Conservation (phyloP, 768 basidiomycete genomes). For the Termitomyces sp. region DNA sequence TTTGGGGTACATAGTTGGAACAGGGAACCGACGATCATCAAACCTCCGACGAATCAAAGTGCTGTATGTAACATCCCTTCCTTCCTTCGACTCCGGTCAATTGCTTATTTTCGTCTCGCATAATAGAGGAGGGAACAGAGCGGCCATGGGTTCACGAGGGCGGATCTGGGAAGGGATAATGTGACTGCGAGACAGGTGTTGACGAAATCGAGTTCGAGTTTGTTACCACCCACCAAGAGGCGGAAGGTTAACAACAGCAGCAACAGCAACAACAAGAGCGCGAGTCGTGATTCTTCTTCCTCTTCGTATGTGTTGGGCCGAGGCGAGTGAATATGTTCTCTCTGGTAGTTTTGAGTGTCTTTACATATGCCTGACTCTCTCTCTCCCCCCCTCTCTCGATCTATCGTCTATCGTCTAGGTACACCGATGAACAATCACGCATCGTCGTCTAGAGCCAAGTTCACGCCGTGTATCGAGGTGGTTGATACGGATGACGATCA, state of each 20-base stretch:
- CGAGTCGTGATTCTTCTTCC: background rate
- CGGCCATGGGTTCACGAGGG: background rate
- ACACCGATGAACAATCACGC: background rate
- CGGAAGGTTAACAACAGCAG: background rate
- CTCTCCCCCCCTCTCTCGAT: no score
- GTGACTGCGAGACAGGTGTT: background rate
- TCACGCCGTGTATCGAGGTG: background rate
- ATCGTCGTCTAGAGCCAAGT: background rate
- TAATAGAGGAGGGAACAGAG: background rate
- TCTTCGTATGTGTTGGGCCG: background rate
- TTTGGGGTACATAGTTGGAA: slow-evolving; percentile 1
- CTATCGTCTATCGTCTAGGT: background rate
- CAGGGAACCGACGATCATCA: background rate
- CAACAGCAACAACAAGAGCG: no score
- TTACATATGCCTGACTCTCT: background rate
- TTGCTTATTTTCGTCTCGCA: background rate
- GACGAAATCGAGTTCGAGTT: background rate
- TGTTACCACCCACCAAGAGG: background rate
- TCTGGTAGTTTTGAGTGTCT: no score
- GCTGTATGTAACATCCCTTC: slow-evolving; percentile 1
- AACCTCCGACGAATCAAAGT: background rate
- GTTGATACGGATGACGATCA: background rate
- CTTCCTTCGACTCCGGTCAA: background rate
- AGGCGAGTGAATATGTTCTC: background rate
- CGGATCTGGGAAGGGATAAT: background rate